Conservation (phyloP, 2,329 filamentous ascomycete genomes). For the Monilinia fructicola region DNA sequence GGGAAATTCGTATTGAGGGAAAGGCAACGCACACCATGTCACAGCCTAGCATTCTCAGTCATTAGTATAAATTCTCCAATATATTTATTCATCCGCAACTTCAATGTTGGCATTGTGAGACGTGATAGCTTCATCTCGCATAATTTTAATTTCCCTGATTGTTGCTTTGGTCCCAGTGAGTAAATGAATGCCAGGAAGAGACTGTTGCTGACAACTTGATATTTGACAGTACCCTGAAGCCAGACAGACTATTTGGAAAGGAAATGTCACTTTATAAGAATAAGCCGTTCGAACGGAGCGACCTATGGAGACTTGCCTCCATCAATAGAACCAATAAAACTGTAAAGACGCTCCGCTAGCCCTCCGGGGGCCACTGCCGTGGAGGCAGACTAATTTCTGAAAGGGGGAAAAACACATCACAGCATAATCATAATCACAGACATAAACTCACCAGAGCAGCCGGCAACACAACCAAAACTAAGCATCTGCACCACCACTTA, state of each 20-base stretch:
- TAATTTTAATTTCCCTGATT: neutral
- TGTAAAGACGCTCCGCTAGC: neutral
- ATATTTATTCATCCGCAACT: neutral
- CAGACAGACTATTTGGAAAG: neutral
- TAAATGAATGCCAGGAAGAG: neutral
- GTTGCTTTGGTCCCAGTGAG: neutral
- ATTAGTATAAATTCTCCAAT: neutral
- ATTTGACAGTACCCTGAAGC: neutral
- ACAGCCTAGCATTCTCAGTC: slow-evolving; percentile 49
- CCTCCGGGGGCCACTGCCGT: neutral
- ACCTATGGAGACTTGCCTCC: neutral
- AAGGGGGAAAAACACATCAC: neutral
- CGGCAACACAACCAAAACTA: slow-evolving; percentile 59
- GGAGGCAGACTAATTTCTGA: neutral
- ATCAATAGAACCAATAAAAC: neutral
- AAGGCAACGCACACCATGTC: slow-evolving; percentile 64
- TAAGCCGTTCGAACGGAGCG: neutral
- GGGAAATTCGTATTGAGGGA: slow-evolving; percentile 60
- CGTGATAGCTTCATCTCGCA: neutral
- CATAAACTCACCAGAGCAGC: slow-evolving; percentile 55
- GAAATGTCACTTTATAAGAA: neutral
- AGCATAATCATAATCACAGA: no score
- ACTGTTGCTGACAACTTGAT: neutral
- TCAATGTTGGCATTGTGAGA: neutral
- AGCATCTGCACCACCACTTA: slow-evolving; percentile 64